Conservation (phyloP, 495 filamentous ascomycete genomes). For the Parachaetomium inaequale region DNA sequence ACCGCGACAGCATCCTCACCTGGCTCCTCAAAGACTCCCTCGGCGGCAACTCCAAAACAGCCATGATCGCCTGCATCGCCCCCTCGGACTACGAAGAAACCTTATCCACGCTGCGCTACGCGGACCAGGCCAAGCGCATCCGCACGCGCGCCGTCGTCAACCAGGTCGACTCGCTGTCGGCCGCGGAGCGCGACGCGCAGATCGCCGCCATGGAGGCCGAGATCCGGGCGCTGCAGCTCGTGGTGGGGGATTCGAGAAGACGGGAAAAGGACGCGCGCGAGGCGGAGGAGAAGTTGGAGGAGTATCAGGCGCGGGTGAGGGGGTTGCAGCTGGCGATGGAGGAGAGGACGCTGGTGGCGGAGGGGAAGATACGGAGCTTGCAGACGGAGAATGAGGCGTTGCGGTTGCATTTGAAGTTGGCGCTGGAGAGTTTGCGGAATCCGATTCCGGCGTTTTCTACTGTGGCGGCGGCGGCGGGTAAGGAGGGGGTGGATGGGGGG, state of each 20-base stretch:
- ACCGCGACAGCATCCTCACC: slow-evolving; percentile 94
- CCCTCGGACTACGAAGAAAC: slow-evolving; percentile 97
- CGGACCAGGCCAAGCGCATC: slow-evolving; percentile 96
- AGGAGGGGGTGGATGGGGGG: slow-evolving; percentile 32
- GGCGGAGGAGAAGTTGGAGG: slow-evolving; percentile 74
- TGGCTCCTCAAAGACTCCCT: slow-evolving; percentile 95
- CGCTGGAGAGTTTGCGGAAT: slow-evolving; percentile 80
- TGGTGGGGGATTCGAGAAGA: slow-evolving; percentile 55
- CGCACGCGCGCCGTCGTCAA: slow-evolving; percentile 96
- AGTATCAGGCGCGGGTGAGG: slow-evolving; percentile 83
- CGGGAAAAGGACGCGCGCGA: slow-evolving; percentile 47
- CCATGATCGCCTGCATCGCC: slow-evolving; percentile 97
- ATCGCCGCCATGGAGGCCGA: slow-evolving; percentile 92
- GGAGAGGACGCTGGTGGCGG: slow-evolving; percentile 78
- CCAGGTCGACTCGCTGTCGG: slow-evolving; percentile 73
- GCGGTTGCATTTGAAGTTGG: slow-evolving; percentile 78
- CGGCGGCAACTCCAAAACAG: slow-evolving; percentile 94
- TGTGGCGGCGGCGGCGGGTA: slow-evolving; percentile 19
- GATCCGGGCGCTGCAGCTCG: slow-evolving; percentile 77
- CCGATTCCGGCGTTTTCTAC: slow-evolving; percentile 63
- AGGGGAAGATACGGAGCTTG: slow-evolving; percentile 84
- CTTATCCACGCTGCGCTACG: slow-evolving; percentile 90
- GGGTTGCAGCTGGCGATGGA: slow-evolving; percentile 93
- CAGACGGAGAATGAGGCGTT: slow-evolving; percentile 87
- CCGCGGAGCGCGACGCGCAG: slow-evolving; percentile 87